These are phyloP conservation scores for Tympanopsis confertula DNA, from an alignment of 2,329 filamentous ascomycete species.

Conservation along the genomic window DNA sequence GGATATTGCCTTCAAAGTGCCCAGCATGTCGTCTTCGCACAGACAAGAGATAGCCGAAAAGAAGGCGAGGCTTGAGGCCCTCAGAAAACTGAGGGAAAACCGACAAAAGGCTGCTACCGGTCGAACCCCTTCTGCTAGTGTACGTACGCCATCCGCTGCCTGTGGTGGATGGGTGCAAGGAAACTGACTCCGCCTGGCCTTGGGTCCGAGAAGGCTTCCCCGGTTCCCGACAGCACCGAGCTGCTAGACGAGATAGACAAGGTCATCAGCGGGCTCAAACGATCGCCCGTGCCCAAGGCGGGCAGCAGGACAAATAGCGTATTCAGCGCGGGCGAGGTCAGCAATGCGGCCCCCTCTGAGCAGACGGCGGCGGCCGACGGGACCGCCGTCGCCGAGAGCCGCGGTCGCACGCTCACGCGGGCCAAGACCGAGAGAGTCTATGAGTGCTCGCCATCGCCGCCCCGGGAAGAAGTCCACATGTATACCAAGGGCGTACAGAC, in stretches of 20 bases:
- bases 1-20: conserved; percentile 23
- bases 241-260: too few species aligned
- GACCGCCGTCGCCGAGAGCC: conserved; percentile 19
- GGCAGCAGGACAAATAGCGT: conserved; percentile 79
- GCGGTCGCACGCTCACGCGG: conserved; percentile 61
- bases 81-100: conserved; percentile 83
- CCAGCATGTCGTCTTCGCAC: conserved; percentile 61
- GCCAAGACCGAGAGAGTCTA: conserved; percentile 65
- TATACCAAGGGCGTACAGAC: conserved; percentile 98
- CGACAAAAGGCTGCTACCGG: conserved; percentile 65
- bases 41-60: conserved; percentile 95
- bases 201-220: too few species aligned
- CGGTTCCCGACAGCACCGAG: too few species aligned
- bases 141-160: conserved; percentile 4
- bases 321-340: conserved; percentile 69
- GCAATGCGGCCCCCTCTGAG: conserved; percentile 58
- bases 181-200: too few species aligned
- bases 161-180: conserved; percentile 7
- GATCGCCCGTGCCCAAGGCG: too few species aligned
- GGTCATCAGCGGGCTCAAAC: too few species aligned
- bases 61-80: conserved; percentile 89
- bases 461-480: conserved; percentile 77
- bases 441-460: conserved; percentile 66
- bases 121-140: too few species aligned
- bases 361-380: conserved; percentile 33